Conservation (phyloP, 2,329 filamentous ascomycete genomes). For the Trichoderma semiorbis region DNA sequence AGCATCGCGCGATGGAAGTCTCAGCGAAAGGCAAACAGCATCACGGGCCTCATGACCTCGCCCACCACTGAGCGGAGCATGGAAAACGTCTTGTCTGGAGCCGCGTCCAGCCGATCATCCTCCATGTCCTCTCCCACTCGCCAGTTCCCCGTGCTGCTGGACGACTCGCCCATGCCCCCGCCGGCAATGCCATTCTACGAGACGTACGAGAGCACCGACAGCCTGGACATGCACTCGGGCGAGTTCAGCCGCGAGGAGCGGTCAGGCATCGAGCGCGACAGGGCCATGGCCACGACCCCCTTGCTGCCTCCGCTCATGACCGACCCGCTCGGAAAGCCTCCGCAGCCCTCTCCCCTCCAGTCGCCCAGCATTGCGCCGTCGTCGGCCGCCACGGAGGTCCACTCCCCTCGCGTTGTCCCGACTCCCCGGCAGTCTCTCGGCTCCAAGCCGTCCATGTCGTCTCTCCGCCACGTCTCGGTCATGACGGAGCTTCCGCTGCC, state of each 20-base stretch:
- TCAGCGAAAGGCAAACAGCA: conserved; percentile 39
- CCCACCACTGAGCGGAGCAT: conserved; percentile 81
- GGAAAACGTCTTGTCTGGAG: conserved; percentile 69
- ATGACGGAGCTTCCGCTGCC: conserved; percentile 55
- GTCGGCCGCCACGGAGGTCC: conserved; percentile 37
- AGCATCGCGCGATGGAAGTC: conserved; percentile 51
- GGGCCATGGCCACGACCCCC: conserved; percentile 70
- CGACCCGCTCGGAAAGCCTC: conserved; percentile 51
- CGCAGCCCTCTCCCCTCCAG: conserved; percentile 76
- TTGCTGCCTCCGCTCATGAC: conserved; percentile 79
- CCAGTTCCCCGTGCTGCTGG: conserved; percentile 44
- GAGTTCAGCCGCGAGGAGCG: conserved; percentile 36
- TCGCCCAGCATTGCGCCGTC: conserved; percentile 71
- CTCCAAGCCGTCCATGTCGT: conserved; percentile 71
- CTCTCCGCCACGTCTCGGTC: conserved; percentile 62
- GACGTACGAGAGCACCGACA: conserved; percentile 58
- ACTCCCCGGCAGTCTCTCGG: conserved; percentile 62
- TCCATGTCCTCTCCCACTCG: conserved; percentile 65
- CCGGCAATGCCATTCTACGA: conserved; percentile 63
- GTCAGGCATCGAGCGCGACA: conserved; percentile 54
- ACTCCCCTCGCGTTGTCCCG: conserved; percentile 48
- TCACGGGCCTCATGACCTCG: conserved; percentile 36
- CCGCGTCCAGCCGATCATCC: conserved; percentile 72
- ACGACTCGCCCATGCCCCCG: conserved; percentile 56
- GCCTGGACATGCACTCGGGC: conserved; percentile 48